Conservation (phyloP, 129 eudicot species). For the Chrysanthemum seticuspe region DNA sequence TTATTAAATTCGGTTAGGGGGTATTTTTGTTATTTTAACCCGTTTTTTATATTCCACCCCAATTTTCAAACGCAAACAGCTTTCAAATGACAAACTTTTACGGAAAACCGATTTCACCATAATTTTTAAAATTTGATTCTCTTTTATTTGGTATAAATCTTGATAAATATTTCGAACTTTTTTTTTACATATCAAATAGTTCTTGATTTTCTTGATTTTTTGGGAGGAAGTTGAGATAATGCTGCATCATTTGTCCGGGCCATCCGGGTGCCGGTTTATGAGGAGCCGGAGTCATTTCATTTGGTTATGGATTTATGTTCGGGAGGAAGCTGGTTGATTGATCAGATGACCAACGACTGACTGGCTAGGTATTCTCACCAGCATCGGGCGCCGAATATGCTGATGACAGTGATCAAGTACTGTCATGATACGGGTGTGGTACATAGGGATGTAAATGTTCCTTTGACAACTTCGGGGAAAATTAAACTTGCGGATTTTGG, state of each 20-base stretch:
- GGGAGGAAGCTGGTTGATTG: conserved; percentile 57
- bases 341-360: conserved; percentile 48
- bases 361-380: conserved; percentile 39
- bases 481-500: conserved; percentile 90
- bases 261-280: conserved; percentile 67
- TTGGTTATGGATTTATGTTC: conserved; percentile 74
- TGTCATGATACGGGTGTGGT: conserved; percentile 84
- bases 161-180: too few relatives aligned
- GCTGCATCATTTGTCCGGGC: conserved; percentile 59
- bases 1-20: too few relatives aligned
- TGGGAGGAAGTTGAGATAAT: conserved; percentile 53
- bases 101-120: too few relatives aligned
- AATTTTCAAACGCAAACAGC: too few relatives aligned
- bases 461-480: conserved; percentile 49
- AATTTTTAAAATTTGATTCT: too few relatives aligned
- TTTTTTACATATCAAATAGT: too few relatives aligned
- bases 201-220: too few relatives aligned
- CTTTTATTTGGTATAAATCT: too few relatives aligned
- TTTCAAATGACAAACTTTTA: too few relatives aligned
- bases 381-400: conserved; percentile 54
- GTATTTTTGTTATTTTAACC: too few relatives aligned
- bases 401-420: conserved; percentile 60
- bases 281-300: conserved; percentile 56
- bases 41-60: too few relatives aligned
- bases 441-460: conserved; percentile 58